Evolutionary conservation across 1,284 basidiomycete genomes (phyloP).

Genomic region (Coniferiporia weirii): DNA sequence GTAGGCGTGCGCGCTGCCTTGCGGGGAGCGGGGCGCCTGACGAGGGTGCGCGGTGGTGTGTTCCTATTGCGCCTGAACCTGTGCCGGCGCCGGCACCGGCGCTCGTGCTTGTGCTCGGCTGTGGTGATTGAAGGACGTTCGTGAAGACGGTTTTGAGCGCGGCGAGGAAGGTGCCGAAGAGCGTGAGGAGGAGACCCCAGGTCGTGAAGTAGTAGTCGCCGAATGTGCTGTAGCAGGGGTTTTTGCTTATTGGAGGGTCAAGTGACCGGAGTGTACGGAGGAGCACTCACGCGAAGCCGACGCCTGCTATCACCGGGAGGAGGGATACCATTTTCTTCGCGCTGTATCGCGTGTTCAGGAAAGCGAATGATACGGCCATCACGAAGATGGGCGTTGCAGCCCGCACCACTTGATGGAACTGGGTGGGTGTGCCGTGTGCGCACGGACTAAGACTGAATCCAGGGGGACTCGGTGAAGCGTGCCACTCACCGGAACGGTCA

Average conservation of each 20-base stretch:
- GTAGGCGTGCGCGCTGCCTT: conserved; percentile 41
- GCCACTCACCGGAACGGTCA: conserved; percentile 80
- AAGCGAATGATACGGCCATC: conserved; percentile 62
- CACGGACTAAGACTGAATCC: neutral
- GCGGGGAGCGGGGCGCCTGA: conserved; percentile 16
- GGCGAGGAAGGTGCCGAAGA: conserved; percentile 84
- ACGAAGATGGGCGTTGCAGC: conserved; percentile 89
- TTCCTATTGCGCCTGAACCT: conserved; percentile 4
- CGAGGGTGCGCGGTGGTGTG: conserved; percentile 21
- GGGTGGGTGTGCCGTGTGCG: conserved; percentile 27
- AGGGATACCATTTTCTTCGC: conserved; percentile 66
- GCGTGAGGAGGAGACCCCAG: conserved; percentile 78
- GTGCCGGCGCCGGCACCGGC: no score
- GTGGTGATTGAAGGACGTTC: conserved; percentile 62
- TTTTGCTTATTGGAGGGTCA: conserved; percentile 2
- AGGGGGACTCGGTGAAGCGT: no score
- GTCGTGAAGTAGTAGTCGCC: conserved; percentile 87
- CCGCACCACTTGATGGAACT: conserved; percentile 96
- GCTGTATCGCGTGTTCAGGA: conserved; percentile 50
- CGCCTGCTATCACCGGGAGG: conserved; percentile 84
- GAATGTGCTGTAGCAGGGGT: conserved; percentile 56
- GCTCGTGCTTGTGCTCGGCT: conserved; percentile 9
- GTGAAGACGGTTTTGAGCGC: conserved; percentile 90
- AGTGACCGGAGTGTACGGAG: neutral
- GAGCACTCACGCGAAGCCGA: conserved; percentile 81